Conservation (phyloP, 2,329 filamentous ascomycete species). For the Arthrocladium fulminans region DNA sequence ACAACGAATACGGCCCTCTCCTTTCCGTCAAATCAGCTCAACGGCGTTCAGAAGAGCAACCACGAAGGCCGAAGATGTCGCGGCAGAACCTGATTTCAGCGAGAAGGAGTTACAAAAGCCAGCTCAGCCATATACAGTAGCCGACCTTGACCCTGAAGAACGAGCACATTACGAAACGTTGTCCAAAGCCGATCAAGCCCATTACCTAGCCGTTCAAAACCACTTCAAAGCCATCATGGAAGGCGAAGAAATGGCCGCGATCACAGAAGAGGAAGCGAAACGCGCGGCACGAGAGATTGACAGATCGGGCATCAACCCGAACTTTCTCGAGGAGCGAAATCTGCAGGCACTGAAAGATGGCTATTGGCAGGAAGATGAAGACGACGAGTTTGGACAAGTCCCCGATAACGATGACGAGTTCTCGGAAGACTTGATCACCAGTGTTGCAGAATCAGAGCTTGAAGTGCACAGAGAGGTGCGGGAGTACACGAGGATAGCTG, state of each 20-base stretch:
- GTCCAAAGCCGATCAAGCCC: constrained; percentile 13
- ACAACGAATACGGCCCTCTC: constrained; percentile 4
- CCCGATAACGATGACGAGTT: constrained; percentile 48
- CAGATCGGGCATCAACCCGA: not conserved
- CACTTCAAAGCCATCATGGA: constrained; percentile 19
- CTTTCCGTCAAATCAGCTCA: constrained; percentile 16
- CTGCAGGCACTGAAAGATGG: constrained; percentile 23
- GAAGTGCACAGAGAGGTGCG: constrained; percentile 81
- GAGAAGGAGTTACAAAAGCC: constrained; percentile 9
- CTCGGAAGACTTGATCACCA: constrained; percentile 74
- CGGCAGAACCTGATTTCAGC: not conserved
- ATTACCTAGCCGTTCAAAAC: constrained; percentile 19
- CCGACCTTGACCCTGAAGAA: constrained; percentile 19
- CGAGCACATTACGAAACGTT: constrained; percentile 21
- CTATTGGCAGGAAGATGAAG: constrained; percentile 38
- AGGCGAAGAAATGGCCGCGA: not conserved
- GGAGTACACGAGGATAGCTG: constrained; percentile 76
- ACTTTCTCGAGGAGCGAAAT: constrained; percentile 12
- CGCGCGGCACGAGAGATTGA: constrained; percentile 1
- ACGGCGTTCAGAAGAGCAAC: constrained; percentile 12
- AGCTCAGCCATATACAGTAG: constrained; percentile 11
- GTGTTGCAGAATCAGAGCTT: constrained; percentile 74
- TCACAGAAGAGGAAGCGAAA: not conserved
- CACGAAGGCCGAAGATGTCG: not conserved
- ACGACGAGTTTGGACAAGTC: constrained; percentile 35